A percentile compares a stretch with the other conserved stretches of the same genome.
These are phyloP conservation scores for Penicillium simplicissimum DNA, from an alignment of 495 filamentous ascomycete genomes.

Conservation along the genomic window DNA sequence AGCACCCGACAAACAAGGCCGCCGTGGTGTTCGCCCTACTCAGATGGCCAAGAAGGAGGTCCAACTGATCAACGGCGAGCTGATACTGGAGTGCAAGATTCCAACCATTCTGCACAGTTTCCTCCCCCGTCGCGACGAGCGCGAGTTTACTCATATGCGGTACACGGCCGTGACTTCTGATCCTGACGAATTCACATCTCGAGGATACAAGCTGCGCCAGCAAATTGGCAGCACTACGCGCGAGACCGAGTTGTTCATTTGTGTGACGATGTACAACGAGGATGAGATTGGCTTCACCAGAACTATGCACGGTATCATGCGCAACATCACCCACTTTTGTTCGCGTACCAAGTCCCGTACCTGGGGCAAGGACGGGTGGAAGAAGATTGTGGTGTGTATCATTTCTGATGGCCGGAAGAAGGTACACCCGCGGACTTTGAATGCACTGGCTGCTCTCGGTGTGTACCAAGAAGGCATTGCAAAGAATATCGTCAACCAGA, in stretches of 20 bases:
- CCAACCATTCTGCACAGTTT: conserved; percentile 97
- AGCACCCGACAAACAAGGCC: conserved; percentile 81
- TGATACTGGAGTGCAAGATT: conserved; percentile 98
- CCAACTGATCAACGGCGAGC: conserved; percentile 91
- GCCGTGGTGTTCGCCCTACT: conserved; percentile 78
- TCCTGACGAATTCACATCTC: conserved; percentile 86
- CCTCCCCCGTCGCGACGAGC: conserved; percentile 84
- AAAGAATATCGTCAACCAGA: conserved; percentile 94
- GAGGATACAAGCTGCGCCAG: conserved; percentile 94
- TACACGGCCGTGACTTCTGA: conserved; percentile 99
- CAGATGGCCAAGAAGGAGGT: conserved; percentile 95
- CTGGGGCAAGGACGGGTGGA: conserved; percentile 97
- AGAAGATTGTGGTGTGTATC: conserved; percentile 98
- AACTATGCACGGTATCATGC: conserved; percentile 99
- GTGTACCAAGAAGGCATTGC: conserved; percentile 99
- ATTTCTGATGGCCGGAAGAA: conserved; percentile 93
- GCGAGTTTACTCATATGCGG: conserved; percentile 99
- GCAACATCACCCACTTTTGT: conserved; percentile 95
- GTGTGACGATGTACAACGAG: conserved; percentile 98
- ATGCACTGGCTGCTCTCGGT: conserved; percentile 95
- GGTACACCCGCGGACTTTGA: conserved; percentile 89
- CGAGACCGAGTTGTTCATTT: conserved; percentile 98
- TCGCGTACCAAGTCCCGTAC: conserved; percentile 87
- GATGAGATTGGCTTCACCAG: conserved; percentile 94
- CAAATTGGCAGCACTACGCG: conserved; percentile 81